A percentile compares a stretch with the other conserved stretches of the same genome.
Evolutionary conservation across 1,284 basidiomycete genomes (phyloP).

Genomic region (Cerrena zonata): DNA sequence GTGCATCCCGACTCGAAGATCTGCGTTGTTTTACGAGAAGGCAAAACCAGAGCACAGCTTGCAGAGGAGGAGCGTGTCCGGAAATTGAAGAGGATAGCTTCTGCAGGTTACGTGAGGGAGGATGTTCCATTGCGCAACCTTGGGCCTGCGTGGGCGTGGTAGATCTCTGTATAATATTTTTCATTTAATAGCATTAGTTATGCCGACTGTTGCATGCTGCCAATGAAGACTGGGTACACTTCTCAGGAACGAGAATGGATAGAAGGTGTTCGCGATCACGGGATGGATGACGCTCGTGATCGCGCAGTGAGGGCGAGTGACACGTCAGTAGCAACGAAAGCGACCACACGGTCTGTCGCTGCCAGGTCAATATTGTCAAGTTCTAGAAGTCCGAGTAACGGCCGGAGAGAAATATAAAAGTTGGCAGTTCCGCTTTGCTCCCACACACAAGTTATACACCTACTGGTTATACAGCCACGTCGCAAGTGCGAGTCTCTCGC

Average conservation of each 20-base stretch:
- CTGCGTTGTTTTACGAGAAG: constrained; percentile 78
- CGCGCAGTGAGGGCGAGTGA: background rate
- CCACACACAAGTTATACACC: background rate
- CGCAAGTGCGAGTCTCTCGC: constrained; percentile 1
- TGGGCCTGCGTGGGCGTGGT: constrained; percentile 79
- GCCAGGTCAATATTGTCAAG: background rate
- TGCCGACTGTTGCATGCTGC: too few relatives aligned
- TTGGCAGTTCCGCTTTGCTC: background rate
- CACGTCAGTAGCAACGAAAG: constrained; percentile 5
- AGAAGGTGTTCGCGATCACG: constrained; percentile 2
- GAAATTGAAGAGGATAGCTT: constrained; percentile 71
- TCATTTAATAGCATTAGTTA: too few relatives aligned
- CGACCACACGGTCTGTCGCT: too few relatives aligned
- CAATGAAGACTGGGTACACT: too few relatives aligned
- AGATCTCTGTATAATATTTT: too few relatives aligned
- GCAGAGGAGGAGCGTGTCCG: constrained; percentile 58
- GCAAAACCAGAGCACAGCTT: constrained; percentile 73
- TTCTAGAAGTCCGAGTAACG: background rate
- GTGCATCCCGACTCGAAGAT: constrained; percentile 75
- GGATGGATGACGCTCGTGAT: background rate
- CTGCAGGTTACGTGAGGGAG: constrained; percentile 73
- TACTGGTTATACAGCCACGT: background rate
- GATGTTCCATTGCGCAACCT: constrained; percentile 75
- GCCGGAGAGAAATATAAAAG: constrained; percentile 1
- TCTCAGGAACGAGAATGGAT: too few relatives aligned